Base-by-base conservation (phyloP, 2,329 filamentous ascomycete species). In the Nothophoma quercina region DNA sequence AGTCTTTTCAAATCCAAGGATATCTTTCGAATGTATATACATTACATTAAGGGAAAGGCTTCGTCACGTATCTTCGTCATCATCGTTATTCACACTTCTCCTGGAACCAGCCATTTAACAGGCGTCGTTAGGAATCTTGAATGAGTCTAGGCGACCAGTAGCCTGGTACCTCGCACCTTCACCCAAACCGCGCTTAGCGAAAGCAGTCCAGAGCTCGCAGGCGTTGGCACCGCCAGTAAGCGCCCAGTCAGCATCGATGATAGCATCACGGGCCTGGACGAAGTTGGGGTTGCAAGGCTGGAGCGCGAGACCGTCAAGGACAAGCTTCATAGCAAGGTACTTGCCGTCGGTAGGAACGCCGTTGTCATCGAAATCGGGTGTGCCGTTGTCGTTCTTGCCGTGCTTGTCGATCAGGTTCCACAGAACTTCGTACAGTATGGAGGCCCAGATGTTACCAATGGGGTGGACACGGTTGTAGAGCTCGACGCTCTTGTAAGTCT, bases 381-480 rank as follows among this genome's bases (percentile, higher is more conserved):
- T 60, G 7, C 68, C 69, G 0, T 55, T 71, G 36, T 77, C 72
- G 33, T 77, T 82, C 70, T 81, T 81, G 48, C 83, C 83, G 55
- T 83, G 68, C 71, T 81, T 81, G 43, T 83, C 82, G 51, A 85
- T 81, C 26, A 85, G 62, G 68, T 83, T 83, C 83, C 83, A 85
- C 50, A 84, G 66, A 10, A 85, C 74, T 60, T 85, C 83, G 67
- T 84, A 84, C 4, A 85, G 72, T 33, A 79, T 78, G 0, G 75
- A 78, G 2, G 78, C 79, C 81, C 82, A 84, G 51, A 81, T 73
- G 26, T 78, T 80, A 26, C 82, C 83, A 29, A 83, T 76, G 13
- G 71, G 63, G 65, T 85, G 83, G 1, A 81, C 78, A 1, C 62
- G 45, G 4, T 41, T 68, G 51, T 76, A 57, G 1, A 56, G 45